These are phyloP conservation scores for Clavulina sp. DNA, from an alignment of 768 basidiomycete genomes.

Conservation along the genomic window DNA sequence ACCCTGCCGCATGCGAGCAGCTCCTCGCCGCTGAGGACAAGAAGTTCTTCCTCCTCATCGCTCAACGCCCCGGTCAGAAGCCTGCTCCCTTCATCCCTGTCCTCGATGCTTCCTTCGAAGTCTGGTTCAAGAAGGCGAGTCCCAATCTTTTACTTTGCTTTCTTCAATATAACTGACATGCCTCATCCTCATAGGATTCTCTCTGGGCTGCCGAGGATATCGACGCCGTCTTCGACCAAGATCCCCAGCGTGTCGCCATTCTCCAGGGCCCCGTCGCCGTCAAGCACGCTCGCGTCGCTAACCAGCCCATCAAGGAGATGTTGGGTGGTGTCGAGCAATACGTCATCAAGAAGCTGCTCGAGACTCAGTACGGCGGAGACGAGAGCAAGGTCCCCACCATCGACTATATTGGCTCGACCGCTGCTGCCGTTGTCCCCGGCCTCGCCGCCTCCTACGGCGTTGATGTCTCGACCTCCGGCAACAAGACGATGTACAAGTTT, in stretches of 20 bases:
- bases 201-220: constrained; percentile 97
- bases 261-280: constrained; percentile 93
- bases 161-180: constrained; percentile 7
- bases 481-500: constrained; percentile 22
- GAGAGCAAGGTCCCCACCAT: constrained; percentile 52
- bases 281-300: constrained; percentile 70
- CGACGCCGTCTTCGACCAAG: constrained; percentile 96
- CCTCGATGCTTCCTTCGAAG: constrained; percentile 80
- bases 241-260: constrained; percentile 94
- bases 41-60: constrained; percentile 88
- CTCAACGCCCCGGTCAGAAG: constrained; percentile 93
- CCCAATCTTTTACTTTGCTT: constrained; percentile 3
- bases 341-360: constrained; percentile 63
- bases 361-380: constrained; percentile 63
- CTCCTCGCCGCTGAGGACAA: constrained; percentile 87
- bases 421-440: constrained; percentile 13
- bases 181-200: constrained; percentile 45
- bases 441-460: constrained; percentile 23
- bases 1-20: constrained; percentile 67
- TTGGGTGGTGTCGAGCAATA: constrained; percentile 70
- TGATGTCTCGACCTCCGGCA: constrained; percentile 33
- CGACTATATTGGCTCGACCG: constrained; percentile 62
- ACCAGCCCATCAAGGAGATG: constrained; percentile 86
- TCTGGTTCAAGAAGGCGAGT: constrained; percentile 98
- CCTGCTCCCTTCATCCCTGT: constrained; percentile 97